Conservation (phyloP, 495 filamentous ascomycete genomes). For the Terfezia boudieri region DNA sequence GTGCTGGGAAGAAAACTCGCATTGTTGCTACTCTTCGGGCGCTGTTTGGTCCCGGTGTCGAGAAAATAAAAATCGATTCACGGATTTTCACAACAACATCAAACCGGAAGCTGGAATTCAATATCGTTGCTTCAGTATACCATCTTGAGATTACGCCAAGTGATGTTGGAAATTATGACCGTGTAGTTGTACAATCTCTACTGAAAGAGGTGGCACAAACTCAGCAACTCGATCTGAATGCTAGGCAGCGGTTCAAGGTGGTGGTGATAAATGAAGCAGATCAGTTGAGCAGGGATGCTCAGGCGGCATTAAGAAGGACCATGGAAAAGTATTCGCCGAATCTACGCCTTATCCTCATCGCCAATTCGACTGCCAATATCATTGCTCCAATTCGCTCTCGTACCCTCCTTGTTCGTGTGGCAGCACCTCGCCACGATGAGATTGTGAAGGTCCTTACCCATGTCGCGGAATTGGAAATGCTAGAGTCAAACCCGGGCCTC, state of each 20-base stretch:
- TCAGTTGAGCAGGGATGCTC: conserved; percentile 77
- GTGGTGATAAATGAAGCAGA: conserved; percentile 99
- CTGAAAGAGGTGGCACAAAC: conserved; percentile 97
- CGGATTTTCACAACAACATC: conserved; percentile 85
- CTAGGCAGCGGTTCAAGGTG: conserved; percentile 86
- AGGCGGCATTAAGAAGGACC: conserved; percentile 79
- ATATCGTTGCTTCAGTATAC: conserved; percentile 86
- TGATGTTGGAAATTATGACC: conserved; percentile 89
- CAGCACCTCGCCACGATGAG: conserved; percentile 65
- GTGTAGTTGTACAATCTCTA: conserved; percentile 85
- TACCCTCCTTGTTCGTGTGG: conserved; percentile 74
- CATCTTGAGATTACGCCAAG: conserved; percentile 96
- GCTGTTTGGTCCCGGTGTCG: conserved; percentile 74
- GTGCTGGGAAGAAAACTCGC: conserved; percentile 92
- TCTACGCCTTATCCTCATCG: conserved; percentile 68
- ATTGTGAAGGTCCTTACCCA: conserved; percentile 55
- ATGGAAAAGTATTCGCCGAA: conserved; percentile 99
- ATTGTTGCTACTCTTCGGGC: conserved; percentile 85
- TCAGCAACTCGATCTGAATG: conserved; percentile 79
- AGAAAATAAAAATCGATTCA: conserved; percentile 93
- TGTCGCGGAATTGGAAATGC: conserved; percentile 45
- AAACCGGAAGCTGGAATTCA: conserved; percentile 96
- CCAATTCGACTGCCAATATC: conserved; percentile 89
- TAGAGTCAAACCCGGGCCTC: conserved; percentile 42
- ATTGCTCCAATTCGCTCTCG: conserved; percentile 86